Base-by-base conservation (phyloP, 768 basidiomycete species). In the Crepidotus variabilis region DNA sequence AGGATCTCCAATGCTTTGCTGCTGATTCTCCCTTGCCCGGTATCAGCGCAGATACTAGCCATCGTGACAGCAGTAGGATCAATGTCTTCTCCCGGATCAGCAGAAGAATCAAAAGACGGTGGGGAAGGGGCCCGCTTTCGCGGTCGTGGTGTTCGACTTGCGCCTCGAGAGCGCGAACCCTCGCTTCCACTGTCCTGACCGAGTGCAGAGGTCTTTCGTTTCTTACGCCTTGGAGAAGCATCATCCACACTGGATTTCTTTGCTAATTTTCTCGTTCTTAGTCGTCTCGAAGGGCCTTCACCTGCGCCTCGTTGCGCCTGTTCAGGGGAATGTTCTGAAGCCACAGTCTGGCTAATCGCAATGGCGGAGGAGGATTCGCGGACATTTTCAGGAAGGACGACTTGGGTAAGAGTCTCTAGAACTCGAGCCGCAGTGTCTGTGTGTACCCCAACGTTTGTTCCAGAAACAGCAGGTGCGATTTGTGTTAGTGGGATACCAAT, bases 51-150 rank as follows among this genome's bases (percentile, higher is more conserved):
- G 4, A 92, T 75, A 0, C 83, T 69, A 14, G 89, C 88, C 90
- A 92, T 92, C 5, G 90, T 92, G n/a, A 89, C 74, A 7, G 81
- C 74, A 0, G 90, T 92, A n/a, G 90, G 90, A 61, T 92, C 90
- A 48, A 92, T 71, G 33, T 88, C 85, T 64, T 89, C 88, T 20
- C 89, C 89, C 4, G 87, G 85, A 65, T 83, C 81, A 0, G 82
- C 83, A 52, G 78, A 74, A 22, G 78, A 73, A 65, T 86, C 83
- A 58, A 82, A 86, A 0, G 74, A 77, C 14, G 84, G 83, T 6
- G 80, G 71, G 7, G 82, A 79, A 2, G 80, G 78, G 35, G 73
- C 76, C 18, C 81, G 67, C 62, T 75, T 80, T 47, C 77, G 73
- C 24, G 67, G 64, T 28, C 71, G 69, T 23, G 70, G 71, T 46